phyloP scores from a whole-genome alignment of 2,329 filamentous ascomycete genomes.

The Colletotrichum tofieldiae region DNA sequence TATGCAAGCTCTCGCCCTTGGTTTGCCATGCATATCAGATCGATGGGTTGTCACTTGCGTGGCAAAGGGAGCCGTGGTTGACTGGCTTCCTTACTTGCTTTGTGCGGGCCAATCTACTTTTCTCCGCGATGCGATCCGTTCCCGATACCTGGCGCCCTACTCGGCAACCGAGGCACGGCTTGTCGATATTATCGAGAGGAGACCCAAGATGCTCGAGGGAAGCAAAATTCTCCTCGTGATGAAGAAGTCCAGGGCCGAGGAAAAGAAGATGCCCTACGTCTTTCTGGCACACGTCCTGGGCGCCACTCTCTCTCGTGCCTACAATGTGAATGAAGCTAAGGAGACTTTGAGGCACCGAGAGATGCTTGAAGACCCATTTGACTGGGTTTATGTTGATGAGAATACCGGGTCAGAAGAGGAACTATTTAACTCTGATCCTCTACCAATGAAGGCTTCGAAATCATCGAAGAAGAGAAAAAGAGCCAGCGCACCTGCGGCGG shows the following conservation, averaged over 20 bases:
- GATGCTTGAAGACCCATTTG: conserved; percentile 67
- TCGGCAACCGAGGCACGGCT: conserved; percentile 71
- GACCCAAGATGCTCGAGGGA: conserved; percentile 76
- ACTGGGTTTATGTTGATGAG: conserved; percentile 86
- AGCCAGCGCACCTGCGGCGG: conserved; percentile 43
- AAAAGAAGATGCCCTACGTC: conserved; percentile 79
- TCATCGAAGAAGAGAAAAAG: conserved; percentile 61
- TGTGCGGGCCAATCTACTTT: conserved; percentile 86
- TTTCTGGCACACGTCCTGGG: conserved; percentile 88
- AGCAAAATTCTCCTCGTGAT: conserved; percentile 82
- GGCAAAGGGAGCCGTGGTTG: conserved; percentile 71
- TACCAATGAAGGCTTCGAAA: conserved; percentile 49
- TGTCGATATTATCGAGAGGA: conserved; percentile 67
- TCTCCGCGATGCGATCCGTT: conserved; percentile 83
- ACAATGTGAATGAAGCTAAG: conserved; percentile 77
- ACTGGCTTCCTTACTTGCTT: conserved; percentile 87
- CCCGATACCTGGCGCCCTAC: conserved; percentile 77
- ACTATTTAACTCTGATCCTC: conserved; percentile 57
- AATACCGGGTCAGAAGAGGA: conserved; percentile 68
- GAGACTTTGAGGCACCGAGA: conserved; percentile 69
- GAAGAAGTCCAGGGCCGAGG: conserved; percentile 72
- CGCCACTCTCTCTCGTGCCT: conserved; percentile 77
- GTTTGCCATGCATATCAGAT: conserved; percentile 86
- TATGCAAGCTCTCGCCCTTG: conserved; percentile 93
- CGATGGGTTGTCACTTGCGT: conserved; percentile 87